Evolutionary conservation across 305 asterid species (phyloP), one percentile per base, ranked within the genome.

Genomic region (Euphrasia arctica): DNA sequence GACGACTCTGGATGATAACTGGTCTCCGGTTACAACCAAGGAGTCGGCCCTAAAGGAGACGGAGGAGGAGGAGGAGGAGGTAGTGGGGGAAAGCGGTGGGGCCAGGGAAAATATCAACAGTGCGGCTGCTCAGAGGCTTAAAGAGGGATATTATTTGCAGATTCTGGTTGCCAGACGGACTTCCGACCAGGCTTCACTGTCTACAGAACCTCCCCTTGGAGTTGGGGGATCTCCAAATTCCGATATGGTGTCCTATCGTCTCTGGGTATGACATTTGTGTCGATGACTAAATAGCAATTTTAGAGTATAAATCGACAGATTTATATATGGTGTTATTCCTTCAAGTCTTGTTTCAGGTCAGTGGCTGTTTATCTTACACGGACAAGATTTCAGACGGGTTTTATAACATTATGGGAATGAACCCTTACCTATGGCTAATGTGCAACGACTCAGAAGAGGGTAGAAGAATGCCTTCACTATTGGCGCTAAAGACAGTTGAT

Each of bases 321-420:
- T 15, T 4, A 15, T 59, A 28, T 57, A 39, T 48, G 36, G 14
- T 58, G 4, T 31, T 67, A 2, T 6, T 29, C 45, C 31, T 42
- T 56, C 42, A 12, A 28, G 54, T 67, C 36, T 61, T 67, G 70
- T 69, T 63, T 65, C 81, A 92, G 98, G 93, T 84, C 59, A 89
- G 82, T 76, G 96, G 98, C 57, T 83, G 87, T 65, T 81, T 93
- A 83, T 83, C 97, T 2, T 90, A 93, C 77, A 43, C 67, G 25
- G 98, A 90, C 73, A 87, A 79, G 78, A 85, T 93, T 66, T 77
- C 92, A 12, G 95, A 93, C 78, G 98, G 97, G 54, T 93, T 93
- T 73, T 93, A 93, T 54, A 90, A 79, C 79, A 82, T 93, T 56
- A 61, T 85, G 78, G 98, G 98, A 42, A 85, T 93, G 89, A 82